Base-by-base conservation (phyloP, 768 basidiomycete genomes). In the Termitomyces sp. region DNA sequence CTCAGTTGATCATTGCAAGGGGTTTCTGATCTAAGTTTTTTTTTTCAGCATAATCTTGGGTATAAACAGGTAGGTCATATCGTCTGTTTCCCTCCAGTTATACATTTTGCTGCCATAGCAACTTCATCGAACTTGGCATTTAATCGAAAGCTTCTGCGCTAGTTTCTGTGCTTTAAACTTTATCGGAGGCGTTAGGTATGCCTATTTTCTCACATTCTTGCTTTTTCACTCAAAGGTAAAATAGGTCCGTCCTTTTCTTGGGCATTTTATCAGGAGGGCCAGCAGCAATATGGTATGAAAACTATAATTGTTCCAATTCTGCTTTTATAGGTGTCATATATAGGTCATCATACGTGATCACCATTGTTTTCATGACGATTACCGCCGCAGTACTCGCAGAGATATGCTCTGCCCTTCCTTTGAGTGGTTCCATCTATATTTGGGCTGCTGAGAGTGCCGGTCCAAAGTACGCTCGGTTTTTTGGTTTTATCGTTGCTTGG, bases 381-480 rank as follows among this genome's bases (percentile, higher is more conserved):
- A 94, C 90, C 7, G 93, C 93, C 1, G 85, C 83, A 10, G 86
- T 93, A 44, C 77, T 96, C 38, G 92, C 94, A 20, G 94, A 96
- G 67, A 86, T 95, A 52, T 95, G 92, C 70, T 94, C 92, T 44
- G 90, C 92, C 7, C 76, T 94, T 32, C 89, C 90, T 3, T 70
- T 93, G 52, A 91, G 89, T 57, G 94, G 94, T 3, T 94, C 92
- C 10, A 94, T 97, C 70, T 96, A 95, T 70, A 85, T 94, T 52
- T 96, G 94, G 94, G 90, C 92, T 0, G 93, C 92, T 16, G 92
- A 93, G 67, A 92, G 92, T 65, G 94, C 92, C 3, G 94, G 94
- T 2, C 86, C 86, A 5, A 92, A 90, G 63, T 86, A 91, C 65
- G 92, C 86, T 2, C 80, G 93, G 35, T 88, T 95, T 71, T 83